Evolutionary conservation across 225 moss, liverwort and hornwort species (phyloP), one percentile per base, ranked within the genome.

Genomic region (Physcomitrium patens): DNA sequence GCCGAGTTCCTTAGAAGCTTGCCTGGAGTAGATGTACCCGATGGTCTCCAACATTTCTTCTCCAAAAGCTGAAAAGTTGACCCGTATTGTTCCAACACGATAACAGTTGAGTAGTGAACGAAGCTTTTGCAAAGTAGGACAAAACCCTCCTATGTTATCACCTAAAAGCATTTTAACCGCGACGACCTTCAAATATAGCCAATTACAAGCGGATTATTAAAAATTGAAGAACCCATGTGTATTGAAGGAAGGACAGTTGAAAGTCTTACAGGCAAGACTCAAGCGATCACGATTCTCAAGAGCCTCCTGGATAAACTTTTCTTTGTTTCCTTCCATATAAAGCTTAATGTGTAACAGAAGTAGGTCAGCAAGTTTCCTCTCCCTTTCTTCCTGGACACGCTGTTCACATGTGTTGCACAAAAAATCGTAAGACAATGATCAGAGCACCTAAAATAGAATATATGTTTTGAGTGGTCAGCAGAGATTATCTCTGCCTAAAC

Each of bases 21-120:
- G 91, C 75, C 96, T 89, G 24, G 81, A 77, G 80, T 97, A 97
- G 49, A 91, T 89, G 68, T 91, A 93, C 28, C 96, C 96, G 78
- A 94, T 91, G 37, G 96, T 94, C 9, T 87, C 80, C 65, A 97
- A 83, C 92, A 97, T 94, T 51, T 83, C 68, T 64, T 82, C 74
- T 66, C 89, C 92, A 72, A 94, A 97, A 31, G 90, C 96, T 94
- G 62, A 23, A 45, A 3, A 52, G 31, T 67, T 71, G 71, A 37
- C 28, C 72, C 50, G 43, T 20, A 23, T 64, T 27, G 59, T 54
- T 64, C 71, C 18, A 75, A 64, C 57, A 75, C 45, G 15, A 37
- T 47, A 65, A 44, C 22, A 43, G 20, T 63, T 37, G 22, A 72
- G 68, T 28, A 57, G 63, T 18, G 61, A 27, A 55, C 18, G 10